These are phyloP conservation scores for Camillea tinctor DNA, from an alignment of 2,329 filamentous ascomycete species.

Conservation along the genomic window DNA sequence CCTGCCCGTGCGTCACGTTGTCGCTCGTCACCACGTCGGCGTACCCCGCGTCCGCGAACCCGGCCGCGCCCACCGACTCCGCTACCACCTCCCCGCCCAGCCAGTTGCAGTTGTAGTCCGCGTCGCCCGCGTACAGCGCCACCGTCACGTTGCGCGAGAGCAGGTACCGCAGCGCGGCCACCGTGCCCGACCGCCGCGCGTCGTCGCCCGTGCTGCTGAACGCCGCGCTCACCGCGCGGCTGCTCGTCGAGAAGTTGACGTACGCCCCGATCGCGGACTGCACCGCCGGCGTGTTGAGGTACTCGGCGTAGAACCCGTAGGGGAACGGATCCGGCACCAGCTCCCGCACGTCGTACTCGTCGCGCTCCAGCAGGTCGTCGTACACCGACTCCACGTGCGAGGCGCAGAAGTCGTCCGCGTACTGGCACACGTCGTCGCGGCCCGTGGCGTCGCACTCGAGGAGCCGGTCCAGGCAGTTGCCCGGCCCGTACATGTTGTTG, in stretches of 20 bases:
- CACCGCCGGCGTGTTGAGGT: constrained; percentile 54
- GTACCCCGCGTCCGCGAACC: constrained; percentile 46
- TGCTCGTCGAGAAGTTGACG: constrained; percentile 56
- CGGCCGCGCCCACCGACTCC: constrained; percentile 38
- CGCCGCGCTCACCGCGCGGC: constrained; percentile 42
- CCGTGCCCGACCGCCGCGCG: constrained; percentile 26
- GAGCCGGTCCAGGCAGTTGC: constrained; percentile 60
- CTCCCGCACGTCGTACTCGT: constrained; percentile 61
- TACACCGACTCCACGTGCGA: constrained; percentile 51
- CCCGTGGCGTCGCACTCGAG: constrained; percentile 53
- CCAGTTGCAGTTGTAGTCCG: constrained; percentile 36
- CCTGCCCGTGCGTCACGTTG: constrained; percentile 50
- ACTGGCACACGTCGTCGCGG: constrained; percentile 48
- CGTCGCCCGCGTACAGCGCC: constrained; percentile 32
- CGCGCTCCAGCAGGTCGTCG: constrained; percentile 50
- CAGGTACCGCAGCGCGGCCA: constrained; percentile 25
- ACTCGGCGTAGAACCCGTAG: constrained; percentile 52
- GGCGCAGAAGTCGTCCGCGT: constrained; percentile 56
- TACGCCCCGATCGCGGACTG: constrained; percentile 59
- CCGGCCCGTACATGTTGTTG: constrained; percentile 58
- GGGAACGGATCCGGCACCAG: constrained; percentile 57
- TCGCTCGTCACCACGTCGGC: constrained; percentile 41
- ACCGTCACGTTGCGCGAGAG: constrained; percentile 23
- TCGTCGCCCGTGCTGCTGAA: constrained; percentile 59
- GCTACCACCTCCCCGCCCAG: constrained; percentile 28